Evolutionary conservation across 129 eudicot genomes (phyloP).

Genomic region (Smallanthus sonchifolius): DNA sequence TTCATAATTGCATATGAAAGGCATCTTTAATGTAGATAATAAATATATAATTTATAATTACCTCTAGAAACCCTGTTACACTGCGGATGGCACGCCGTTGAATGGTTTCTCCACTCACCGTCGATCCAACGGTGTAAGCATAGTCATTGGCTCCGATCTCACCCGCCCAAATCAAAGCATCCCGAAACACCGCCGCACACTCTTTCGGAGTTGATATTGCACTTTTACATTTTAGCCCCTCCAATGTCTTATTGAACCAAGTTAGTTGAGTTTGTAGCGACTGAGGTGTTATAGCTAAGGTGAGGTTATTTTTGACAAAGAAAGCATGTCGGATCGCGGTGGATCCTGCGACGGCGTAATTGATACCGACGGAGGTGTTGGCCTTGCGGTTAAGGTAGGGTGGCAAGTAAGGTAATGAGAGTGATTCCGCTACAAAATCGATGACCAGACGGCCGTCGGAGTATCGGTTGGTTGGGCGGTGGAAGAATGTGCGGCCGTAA

Average conservation of each 20-base stretch:
- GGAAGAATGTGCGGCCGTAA: conserved; percentile 77
- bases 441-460: conserved; percentile 79
- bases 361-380: conserved; percentile 41
- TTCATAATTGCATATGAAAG: too few relatives aligned
- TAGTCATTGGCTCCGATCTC: conserved; percentile 93
- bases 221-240: conserved; percentile 39
- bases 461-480: conserved; percentile 79
- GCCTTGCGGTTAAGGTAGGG: conserved; percentile 45
- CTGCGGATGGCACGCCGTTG: conserved; percentile 52
- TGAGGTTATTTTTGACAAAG: conserved; percentile 53
- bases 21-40: too few relatives aligned
- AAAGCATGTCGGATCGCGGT: conserved; percentile 66
- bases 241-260: conserved; percentile 56
- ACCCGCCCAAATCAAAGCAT: conserved; percentile 87
- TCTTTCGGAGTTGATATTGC: conserved; percentile 11
- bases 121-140: conserved; percentile 58
- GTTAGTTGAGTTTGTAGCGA: conserved; percentile 58
- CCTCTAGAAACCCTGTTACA: conserved; percentile 56
- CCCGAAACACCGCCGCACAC: conserved; percentile 47
- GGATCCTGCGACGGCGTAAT: conserved; percentile 75
- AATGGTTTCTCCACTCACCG: conserved; percentile 33
- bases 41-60: conserved; percentile 18
- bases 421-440: conserved; percentile 58
- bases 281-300: conserved; percentile 48
- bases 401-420: conserved; percentile 57